These are phyloP conservation scores for Pestalotiopsis sp. DNA, from an alignment of 2,329 filamentous ascomycete species.

Conservation along the genomic window DNA sequence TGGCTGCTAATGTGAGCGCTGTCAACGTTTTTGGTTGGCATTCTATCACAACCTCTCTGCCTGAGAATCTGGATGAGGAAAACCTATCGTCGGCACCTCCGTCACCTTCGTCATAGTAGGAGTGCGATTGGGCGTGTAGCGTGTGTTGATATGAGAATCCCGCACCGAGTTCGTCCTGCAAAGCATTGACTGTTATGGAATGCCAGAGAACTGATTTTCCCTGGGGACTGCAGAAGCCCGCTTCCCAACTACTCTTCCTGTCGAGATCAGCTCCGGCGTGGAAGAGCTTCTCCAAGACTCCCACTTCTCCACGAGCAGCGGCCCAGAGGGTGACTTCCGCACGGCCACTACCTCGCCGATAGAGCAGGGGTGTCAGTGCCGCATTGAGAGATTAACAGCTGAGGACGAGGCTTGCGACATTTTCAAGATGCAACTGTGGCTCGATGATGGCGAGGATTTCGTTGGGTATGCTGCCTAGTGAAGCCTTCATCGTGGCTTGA, in stretches of 20 bases:
- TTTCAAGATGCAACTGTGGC: neutral
- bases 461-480: neutral
- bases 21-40: neutral
- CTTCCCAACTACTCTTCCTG: neutral
- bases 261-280: neutral
- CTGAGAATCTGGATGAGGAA: too few species aligned
- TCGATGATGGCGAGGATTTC: neutral
- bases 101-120: too few species aligned
- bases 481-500: neutral
- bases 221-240: neutral
- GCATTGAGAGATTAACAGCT: neutral
- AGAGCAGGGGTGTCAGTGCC: neutral
- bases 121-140: neutral
- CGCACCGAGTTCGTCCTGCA: neutral
- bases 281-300: neutral
- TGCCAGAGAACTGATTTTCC: neutral
- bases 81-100: too few species aligned
- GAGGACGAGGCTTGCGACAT: neutral
- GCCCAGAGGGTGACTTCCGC: neutral
- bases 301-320: neutral
- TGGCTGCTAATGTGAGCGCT: neutral
- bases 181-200: neutral
- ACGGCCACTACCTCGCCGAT: neutral
- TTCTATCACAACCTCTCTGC: neutral
- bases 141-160: neutral